phyloP scores from a whole-genome alignment of 2,329 filamentous ascomycete genomes.

The Penicillium sp. region DNA sequence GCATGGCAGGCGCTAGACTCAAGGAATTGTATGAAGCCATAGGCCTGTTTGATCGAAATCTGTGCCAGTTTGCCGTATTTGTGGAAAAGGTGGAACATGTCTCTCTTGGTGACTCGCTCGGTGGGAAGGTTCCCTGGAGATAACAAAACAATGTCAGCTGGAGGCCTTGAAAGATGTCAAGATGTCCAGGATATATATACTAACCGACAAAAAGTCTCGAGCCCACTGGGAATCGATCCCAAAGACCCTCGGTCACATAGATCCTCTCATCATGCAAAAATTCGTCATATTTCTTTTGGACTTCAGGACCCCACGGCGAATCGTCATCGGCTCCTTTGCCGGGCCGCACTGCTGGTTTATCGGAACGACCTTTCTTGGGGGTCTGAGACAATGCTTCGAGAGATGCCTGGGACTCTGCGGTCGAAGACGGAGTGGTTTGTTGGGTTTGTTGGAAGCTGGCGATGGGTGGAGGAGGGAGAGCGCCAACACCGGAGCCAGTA shows the following conservation, averaged over 20 bases:
- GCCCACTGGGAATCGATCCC: conserved; percentile 55
- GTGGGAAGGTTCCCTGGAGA: conserved; percentile 81
- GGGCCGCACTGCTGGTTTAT: conserved; percentile 29
- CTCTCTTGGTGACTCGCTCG: conserved; percentile 89
- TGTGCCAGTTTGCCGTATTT: conserved; percentile 85
- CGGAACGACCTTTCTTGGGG: conserved; percentile 30
- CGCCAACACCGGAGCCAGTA: conserved; percentile 37
- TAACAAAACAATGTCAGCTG: conserved; percentile 10
- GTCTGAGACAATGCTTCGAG: conserved; percentile 28
- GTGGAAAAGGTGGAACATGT: conserved; percentile 90
- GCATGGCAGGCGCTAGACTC: conserved; percentile 72
- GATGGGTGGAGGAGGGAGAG: conserved; percentile 46
- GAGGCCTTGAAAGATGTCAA: not conserved
- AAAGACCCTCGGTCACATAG: conserved; percentile 57
- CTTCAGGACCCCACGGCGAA: conserved; percentile 52
- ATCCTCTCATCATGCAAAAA: conserved; percentile 55
- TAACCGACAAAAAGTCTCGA: conserved; percentile 56
- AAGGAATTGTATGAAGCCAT: conserved; percentile 95
- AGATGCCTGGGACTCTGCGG: conserved; percentile 23
- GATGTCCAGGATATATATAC: conserved; percentile 23
- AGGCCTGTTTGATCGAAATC: conserved; percentile 94
- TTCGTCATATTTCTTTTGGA: conserved; percentile 55
- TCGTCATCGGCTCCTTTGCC: conserved; percentile 42
- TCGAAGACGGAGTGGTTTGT: conserved; percentile 28
- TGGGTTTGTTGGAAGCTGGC: conserved; percentile 50